Base-by-base conservation (phyloP, 495 filamentous ascomycete genomes). In the Hamigera avellanea region DNA sequence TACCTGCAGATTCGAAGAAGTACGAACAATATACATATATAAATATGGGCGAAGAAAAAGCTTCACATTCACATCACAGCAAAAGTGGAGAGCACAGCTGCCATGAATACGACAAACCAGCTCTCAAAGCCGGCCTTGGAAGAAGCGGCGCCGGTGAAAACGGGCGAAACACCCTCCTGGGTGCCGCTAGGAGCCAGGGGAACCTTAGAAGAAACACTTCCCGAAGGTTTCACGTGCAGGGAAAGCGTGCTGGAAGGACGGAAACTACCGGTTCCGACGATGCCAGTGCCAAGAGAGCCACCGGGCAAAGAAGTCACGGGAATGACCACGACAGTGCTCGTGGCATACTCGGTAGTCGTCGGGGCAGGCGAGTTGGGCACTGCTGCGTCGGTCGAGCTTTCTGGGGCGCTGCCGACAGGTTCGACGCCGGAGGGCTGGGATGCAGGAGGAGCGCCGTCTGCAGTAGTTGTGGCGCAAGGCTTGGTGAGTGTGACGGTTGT, bases 401-500 rank as follows among this genome's bases (percentile, higher is more conserved):
- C 12, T n/a, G n/a, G n/a, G 7, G 25, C 7, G 25, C 25, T 23
- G 18, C 37, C 21, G 3, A 25, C 37, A 19, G 32, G 14, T 8
- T 32, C 15, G 26, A 26, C 32, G 26, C 35, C 37, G 0, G 38
- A 37, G 7, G 41, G 26, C 14, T 39, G 29, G 21, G 29, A 39
- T 13, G 41, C 23, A 18, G 36, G 27, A 16, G 35, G 14, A 2
- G 32, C 34, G 16, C 41, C 35, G 14, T 30, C 43, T 9, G 53
- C 28, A 10, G 34, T 23, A 16, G 35, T 52, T 23, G 13, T 32
- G 14, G 32, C 38, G 14, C 44, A 23, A 21, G 62, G 54, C 14
- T 61, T 37, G 9, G 60, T 66, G 21, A 61, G 16, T 10, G 59
- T 67, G 43, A 62, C 35, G 2, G 53, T 50, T 2, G 53, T 52